A percentile compares a stretch with the other conserved stretches of the same genome.
Evolutionary conservation across 2,329 filamentous ascomycete genomes (phyloP).

Genomic region (Orbilia javanica): DNA sequence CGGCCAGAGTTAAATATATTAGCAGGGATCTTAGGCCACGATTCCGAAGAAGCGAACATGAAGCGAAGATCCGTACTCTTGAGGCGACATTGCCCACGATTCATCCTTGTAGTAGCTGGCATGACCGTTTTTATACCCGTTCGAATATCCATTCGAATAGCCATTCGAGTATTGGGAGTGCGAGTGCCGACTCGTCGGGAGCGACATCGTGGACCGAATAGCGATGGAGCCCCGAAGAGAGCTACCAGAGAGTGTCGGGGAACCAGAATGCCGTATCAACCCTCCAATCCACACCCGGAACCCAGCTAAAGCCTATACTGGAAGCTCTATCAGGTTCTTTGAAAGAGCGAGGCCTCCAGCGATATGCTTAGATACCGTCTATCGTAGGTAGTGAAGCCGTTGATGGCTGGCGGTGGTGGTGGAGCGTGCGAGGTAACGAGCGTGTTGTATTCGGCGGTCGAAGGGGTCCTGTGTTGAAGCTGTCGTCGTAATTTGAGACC

Average conservation of each 20-base stretch:
- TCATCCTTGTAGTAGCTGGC: conserved; percentile 46
- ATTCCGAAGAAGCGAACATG: conserved; percentile 5
- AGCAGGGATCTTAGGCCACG: conserved; percentile 27
- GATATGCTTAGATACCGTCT: neutral
- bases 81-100: conserved; percentile 52
- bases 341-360: neutral
- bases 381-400: conserved; percentile 16
- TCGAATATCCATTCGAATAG: conserved; percentile 44
- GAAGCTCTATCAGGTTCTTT: conserved; percentile 14
- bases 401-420: conserved; percentile 26
- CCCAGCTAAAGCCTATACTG: conserved; percentile 19
- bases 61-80: conserved; percentile 39
- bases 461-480: conserved; percentile 37
- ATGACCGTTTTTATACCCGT: conserved; percentile 51
- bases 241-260: neutral
- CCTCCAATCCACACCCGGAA: conserved; percentile 38
- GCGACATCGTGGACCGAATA: conserved; percentile 40
- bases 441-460: conserved; percentile 28
- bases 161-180: conserved; percentile 40
- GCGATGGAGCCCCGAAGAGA: conserved; percentile 9
- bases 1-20: conserved; percentile 7
- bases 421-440: conserved; percentile 25
- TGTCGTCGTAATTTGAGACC: conserved; percentile 40
- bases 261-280: conserved; percentile 32
- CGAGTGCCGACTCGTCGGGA: conserved; percentile 52